phyloP scores from a whole-genome alignment of 306 rosid species.

The Gastrolobium villosum region DNA sequence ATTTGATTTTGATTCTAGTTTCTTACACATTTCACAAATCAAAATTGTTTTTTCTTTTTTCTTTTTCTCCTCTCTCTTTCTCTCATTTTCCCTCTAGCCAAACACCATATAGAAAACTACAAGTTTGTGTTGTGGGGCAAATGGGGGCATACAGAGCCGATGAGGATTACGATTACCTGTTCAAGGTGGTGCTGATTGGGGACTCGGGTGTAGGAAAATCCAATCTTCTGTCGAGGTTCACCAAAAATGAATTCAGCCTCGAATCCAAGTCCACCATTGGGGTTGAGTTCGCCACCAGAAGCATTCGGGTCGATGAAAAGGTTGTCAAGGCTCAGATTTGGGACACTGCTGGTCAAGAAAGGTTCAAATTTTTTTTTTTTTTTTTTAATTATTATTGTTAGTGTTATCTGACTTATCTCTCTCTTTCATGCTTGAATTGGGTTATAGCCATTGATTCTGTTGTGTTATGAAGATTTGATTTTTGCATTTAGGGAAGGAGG shows the following conservation, averaged over 20 bases:
- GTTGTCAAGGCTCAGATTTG: slow-evolving; percentile 95
- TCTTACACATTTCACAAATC: background rate
- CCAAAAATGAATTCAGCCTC: slow-evolving; percentile 82
- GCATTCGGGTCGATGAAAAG: slow-evolving; percentile 83
- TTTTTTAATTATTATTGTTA: too few species aligned
- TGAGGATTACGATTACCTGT: slow-evolving; percentile 87
- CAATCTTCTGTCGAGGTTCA: slow-evolving; percentile 79
- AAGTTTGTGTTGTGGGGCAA: slow-evolving; percentile 35
- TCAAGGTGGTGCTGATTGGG: slow-evolving; percentile 87
- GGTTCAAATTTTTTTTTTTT: slow-evolving; percentile 51
- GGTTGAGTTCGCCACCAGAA: slow-evolving; percentile 90
- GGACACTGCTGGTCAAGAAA: slow-evolving; percentile 96
- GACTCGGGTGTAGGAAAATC: slow-evolving; percentile 92
- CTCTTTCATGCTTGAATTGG: background rate
- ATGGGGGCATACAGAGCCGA: slow-evolving; percentile 88
- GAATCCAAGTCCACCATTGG: slow-evolving; percentile 92
- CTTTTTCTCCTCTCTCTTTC: background rate
- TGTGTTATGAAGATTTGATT: background rate
- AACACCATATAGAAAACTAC: background rate
- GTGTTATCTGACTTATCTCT: background rate
- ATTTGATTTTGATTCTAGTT: too few species aligned
- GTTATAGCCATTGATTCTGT: background rate
- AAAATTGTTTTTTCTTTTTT: background rate
- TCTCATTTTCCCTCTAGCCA: slow-evolving; percentile 31
- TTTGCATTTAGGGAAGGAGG: background rate